Percentiles rank a stretch among this genome's conserved stretches.
Evolutionary conservation across 176 grass and related monocot species (phyloP).

Genomic region (Aechmea fasciata): DNA sequence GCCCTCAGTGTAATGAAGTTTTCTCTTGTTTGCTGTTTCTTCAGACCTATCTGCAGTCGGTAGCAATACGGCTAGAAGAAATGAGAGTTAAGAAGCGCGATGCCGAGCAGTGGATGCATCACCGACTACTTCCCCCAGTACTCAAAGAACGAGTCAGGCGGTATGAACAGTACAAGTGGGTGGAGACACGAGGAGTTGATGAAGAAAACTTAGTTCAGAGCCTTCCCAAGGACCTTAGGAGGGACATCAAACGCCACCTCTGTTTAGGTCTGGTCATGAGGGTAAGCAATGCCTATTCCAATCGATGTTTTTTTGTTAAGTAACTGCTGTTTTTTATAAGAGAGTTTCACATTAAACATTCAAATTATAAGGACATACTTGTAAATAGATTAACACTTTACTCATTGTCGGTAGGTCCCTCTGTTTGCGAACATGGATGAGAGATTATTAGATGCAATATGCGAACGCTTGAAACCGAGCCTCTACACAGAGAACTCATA

Average conservation of each 20-base stretch:
- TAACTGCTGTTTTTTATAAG: neutral
- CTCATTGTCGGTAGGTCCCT: slow-evolving; percentile 50
- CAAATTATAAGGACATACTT: too few species aligned
- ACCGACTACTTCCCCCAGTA: slow-evolving; percentile 49
- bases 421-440: slow-evolving; percentile 92
- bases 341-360: neutral
- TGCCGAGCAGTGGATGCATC: slow-evolving; percentile 96
- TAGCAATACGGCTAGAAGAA: slow-evolving; percentile 81
- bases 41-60: slow-evolving; percentile 87
- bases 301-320: slow-evolving; percentile 1
- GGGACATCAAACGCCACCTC: slow-evolving; percentile 96
- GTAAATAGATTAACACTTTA: neutral
- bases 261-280: slow-evolving; percentile 83
- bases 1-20: too few species aligned
- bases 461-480: slow-evolving; percentile 66
- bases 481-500: slow-evolving; percentile 60
- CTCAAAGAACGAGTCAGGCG: slow-evolving; percentile 77
- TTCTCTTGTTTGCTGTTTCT: slow-evolving; percentile 11
- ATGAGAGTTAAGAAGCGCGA: slow-evolving; percentile 96
- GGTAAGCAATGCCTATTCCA: slow-evolving; percentile 23
- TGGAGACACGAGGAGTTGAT: slow-evolving; percentile 90
- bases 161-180: slow-evolving; percentile 86
- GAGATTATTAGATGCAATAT: slow-evolving; percentile 75
- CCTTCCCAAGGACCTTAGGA: slow-evolving; percentile 86
- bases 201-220: slow-evolving; percentile 95